phyloP scores from a whole-genome alignment of 257 asterid genomes.

The Nicotiana otophora region DNA sequence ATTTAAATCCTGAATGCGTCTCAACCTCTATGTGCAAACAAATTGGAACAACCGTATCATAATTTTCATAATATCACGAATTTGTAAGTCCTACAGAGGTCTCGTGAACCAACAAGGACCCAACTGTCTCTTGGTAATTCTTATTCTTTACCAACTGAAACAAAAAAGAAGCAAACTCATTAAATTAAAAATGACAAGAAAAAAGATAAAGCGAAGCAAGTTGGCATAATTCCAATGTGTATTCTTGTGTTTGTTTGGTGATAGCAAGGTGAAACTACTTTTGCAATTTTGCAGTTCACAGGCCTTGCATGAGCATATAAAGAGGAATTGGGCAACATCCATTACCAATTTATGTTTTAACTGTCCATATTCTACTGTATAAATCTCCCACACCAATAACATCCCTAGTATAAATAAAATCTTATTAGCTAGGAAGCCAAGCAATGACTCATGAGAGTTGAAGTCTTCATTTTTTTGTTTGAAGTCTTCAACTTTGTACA shows the following conservation, averaged over 20 bases:
- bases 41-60: no score
- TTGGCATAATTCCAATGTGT: background rate
- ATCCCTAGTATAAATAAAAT: background rate
- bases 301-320: slow-evolving; percentile 6
- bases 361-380: background rate
- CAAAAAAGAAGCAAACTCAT: background rate
- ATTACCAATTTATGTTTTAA: background rate
- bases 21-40: no score
- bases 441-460: background rate
- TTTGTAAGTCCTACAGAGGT: slow-evolving; percentile 10
- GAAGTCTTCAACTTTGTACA: background rate
- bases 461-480: background rate
- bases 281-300: background rate
- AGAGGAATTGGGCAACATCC: background rate
- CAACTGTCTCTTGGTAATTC: background rate
- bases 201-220: no score
- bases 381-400: background rate
- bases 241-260: background rate
- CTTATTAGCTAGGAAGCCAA: background rate
- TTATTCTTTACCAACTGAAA: slow-evolving; percentile 6
- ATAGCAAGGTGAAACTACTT: background rate
- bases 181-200: background rate
- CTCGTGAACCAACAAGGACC: slow-evolving; percentile 28
- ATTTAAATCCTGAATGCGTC: no score
- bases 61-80: no score